phyloP scores from a whole-genome alignment of 163 green algal genomes.

The Prototheca wickerhamii region DNA sequence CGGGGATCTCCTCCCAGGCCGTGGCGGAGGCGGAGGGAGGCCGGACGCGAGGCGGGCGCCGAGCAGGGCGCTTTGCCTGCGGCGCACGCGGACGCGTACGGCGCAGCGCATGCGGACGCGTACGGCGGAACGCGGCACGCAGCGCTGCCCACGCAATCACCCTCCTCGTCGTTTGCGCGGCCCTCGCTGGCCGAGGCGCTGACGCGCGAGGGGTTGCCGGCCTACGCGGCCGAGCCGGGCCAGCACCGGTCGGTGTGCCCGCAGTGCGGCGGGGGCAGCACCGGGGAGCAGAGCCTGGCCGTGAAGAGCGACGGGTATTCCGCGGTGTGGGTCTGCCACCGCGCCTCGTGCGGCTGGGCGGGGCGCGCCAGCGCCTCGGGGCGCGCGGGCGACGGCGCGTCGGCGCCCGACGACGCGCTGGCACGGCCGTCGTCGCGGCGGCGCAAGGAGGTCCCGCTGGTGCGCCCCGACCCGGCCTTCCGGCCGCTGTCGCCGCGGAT shows the following conservation, averaged over 20 bases:
- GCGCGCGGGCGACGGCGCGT: neutral
- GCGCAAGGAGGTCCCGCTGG: slow-evolving; percentile 13
- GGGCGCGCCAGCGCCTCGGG: slow-evolving; percentile 11
- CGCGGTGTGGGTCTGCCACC: slow-evolving; percentile 40
- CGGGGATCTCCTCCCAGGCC: neutral
- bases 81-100: neutral
- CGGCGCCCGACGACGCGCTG: slow-evolving; percentile 2
- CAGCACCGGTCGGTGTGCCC: slow-evolving; percentile 29
- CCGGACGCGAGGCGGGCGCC: too few species aligned
- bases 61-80: too few species aligned
- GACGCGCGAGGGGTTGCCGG: neutral
- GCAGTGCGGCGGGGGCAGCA: slow-evolving; percentile 32
- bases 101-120: neutral
- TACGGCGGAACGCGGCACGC: neutral
- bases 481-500: slow-evolving; percentile 19
- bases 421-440: slow-evolving; percentile 6
- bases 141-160: neutral
- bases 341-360: slow-evolving; percentile 38
- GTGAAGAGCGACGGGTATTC: slow-evolving; percentile 29
- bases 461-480: slow-evolving; percentile 15
- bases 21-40: neutral
- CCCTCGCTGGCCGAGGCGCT: neutral
- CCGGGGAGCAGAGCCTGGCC: slow-evolving; percentile 25
- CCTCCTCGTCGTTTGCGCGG: slow-evolving; percentile 4
- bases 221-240: slow-evolving; percentile 4